Percentiles rank a stretch among this genome's conserved stretches.
phyloP scores from a whole-genome alignment of 139 green algal genomes.

The Deuterostichococcus epilithicus region DNA sequence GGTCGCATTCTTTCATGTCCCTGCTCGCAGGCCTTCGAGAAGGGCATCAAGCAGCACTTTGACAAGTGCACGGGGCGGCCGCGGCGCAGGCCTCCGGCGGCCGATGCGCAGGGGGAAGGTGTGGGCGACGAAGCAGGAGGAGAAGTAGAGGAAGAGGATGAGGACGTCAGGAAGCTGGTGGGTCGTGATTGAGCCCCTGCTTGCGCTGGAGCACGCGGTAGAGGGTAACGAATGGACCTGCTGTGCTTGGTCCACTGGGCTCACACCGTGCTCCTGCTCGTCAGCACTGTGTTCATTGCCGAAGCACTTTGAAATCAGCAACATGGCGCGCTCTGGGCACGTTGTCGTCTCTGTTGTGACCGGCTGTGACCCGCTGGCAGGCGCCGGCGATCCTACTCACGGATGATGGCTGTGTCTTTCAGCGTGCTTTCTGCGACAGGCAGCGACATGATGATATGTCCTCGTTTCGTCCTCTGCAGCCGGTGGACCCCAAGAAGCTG shows the following conservation, averaged over 20 bases:
- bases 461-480: not conserved
- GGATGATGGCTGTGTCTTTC: too few relatives aligned
- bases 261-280: too few relatives aligned
- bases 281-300: too few relatives aligned
- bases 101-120: not conserved
- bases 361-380: too few relatives aligned
- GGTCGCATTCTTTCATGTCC: too few relatives aligned
- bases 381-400: too few relatives aligned
- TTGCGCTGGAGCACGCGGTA: conserved; percentile 4
- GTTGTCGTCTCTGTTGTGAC: too few relatives aligned
- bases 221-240: too few relatives aligned
- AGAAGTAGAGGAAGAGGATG: not conserved
- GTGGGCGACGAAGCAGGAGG: not conserved
- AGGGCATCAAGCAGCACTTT: conserved; percentile 1
- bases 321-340: too few relatives aligned
- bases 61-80: not conserved
- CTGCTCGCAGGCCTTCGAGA: not conserved
- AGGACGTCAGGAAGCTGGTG: not conserved
- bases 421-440: not conserved
- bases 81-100: too few relatives aligned
- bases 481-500: not conserved
- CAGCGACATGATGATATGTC: not conserved
- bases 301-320: too few relatives aligned
- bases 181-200: conserved; percentile 8
- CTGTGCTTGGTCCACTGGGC: too few relatives aligned